These are phyloP conservation scores for Triangularia setosa DNA, from an alignment of 2,329 filamentous ascomycete genomes.

Conservation along the genomic window DNA sequence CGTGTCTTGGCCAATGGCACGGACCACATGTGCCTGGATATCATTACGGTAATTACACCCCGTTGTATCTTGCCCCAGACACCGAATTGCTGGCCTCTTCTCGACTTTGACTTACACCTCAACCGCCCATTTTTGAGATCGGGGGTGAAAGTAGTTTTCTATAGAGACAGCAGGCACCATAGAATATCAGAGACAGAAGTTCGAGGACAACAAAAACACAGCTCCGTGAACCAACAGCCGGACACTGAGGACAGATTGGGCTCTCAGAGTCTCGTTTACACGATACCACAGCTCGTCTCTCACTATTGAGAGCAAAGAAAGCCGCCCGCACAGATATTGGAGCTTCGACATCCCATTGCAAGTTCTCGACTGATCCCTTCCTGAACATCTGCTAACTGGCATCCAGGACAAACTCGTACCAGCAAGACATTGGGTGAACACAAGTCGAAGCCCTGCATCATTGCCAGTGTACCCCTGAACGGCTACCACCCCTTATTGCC, in stretches of 20 bases:
- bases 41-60: not conserved
- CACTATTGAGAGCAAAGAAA: not conserved
- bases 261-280: not conserved
- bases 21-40: not conserved
- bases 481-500: not conserved
- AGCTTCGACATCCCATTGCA: not conserved
- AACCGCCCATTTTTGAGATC: not conserved
- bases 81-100: not conserved
- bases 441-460: not conserved
- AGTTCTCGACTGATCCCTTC: not conserved
- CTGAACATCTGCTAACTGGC: not conserved
- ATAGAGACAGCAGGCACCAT: not conserved
- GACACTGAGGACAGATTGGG: not conserved
- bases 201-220: not conserved
- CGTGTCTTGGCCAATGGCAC: conserved; percentile 3
- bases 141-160: not conserved
- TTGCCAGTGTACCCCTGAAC: not conserved
- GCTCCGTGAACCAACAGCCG: not conserved
- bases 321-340: not conserved
- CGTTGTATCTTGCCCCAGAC: not conserved
- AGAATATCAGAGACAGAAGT: not conserved
- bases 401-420: not conserved
- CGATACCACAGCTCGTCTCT: not conserved
- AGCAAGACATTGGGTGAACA: not conserved
- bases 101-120: not conserved